These are phyloP conservation scores for Penstemon barbatus DNA, from an alignment of 257 asterid genomes.

Conservation along the genomic window DNA sequence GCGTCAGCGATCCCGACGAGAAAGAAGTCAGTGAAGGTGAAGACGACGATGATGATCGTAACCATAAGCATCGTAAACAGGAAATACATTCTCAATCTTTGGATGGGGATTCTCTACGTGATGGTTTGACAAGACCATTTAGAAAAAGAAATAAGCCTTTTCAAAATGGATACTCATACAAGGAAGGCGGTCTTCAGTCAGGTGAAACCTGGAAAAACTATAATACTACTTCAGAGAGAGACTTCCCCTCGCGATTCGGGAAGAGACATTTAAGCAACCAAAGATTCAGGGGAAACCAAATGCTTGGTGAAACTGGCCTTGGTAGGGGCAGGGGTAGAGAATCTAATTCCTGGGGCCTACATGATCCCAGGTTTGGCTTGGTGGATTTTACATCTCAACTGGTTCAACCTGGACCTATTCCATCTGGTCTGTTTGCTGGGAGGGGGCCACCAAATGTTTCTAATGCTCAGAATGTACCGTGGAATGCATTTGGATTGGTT, in stretches of 20 bases:
- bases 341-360: constrained; percentile 62
- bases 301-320: constrained; percentile 54
- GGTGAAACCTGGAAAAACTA: constrained; percentile 53
- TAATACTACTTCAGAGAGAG: constrained; percentile 49
- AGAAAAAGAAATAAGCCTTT: constrained; percentile 73
- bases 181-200: constrained; percentile 64
- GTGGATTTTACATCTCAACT: constrained; percentile 69
- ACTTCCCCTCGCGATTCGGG: constrained; percentile 55
- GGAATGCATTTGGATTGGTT: constrained; percentile 82
- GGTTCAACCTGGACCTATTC: constrained; percentile 64
- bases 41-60: constrained; percentile 98
- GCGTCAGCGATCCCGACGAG: constrained; percentile 73
- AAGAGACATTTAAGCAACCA: constrained; percentile 62
- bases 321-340: constrained; percentile 81
- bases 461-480: constrained; percentile 53
- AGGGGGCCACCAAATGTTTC: constrained; percentile 69
- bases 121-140: constrained; percentile 48
- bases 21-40: constrained; percentile 87
- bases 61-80: constrained; percentile 91
- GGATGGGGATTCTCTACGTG: constrained; percentile 51
- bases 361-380: constrained; percentile 70
- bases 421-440: constrained; percentile 66
- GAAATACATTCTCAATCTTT: constrained; percentile 67
- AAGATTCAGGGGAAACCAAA: constrained; percentile 58
- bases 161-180: constrained; percentile 67